Conservation (phyloP, 208 protist genomes). For the Crithidia mellificae region DNA sequence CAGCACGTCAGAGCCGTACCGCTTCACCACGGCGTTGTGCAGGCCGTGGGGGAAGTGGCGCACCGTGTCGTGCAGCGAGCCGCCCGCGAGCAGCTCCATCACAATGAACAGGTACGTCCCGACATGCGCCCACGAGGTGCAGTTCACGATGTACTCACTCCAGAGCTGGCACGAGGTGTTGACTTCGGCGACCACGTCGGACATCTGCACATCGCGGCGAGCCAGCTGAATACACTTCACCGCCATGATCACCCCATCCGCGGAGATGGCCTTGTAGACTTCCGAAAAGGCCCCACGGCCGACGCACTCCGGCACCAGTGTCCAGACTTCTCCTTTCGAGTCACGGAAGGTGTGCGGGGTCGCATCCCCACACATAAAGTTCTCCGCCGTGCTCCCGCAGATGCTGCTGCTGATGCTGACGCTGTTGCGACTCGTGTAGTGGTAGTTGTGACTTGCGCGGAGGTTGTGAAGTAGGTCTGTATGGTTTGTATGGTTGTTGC, state of each 20-base stretch:
- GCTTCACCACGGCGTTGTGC: conserved; percentile 36
- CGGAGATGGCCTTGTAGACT: conserved; percentile 45
- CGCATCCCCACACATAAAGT: background rate
- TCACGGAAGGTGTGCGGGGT: conserved; percentile 36
- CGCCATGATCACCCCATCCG: conserved; percentile 38
- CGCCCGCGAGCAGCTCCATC: conserved; percentile 84
- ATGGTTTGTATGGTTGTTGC: no score
- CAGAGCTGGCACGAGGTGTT: conserved; percentile 52
- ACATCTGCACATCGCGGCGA: conserved; percentile 19
- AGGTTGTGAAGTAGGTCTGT: no score
- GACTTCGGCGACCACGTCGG: conserved; percentile 49
- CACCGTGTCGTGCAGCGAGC: conserved; percentile 73
- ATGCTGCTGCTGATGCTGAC: no score
- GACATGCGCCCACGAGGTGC: conserved; percentile 43
- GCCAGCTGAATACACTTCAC: conserved; percentile 50
- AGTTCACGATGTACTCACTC: conserved; percentile 53
- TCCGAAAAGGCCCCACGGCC: conserved; percentile 45
- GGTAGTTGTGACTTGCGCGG: no score
- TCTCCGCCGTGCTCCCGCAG: background rate
- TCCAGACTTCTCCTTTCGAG: conserved; percentile 33
- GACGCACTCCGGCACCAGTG: conserved; percentile 31
- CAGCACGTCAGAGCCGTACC: conserved; percentile 59
- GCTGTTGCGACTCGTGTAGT: no score
- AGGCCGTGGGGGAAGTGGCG: conserved; percentile 51
- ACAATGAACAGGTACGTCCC: conserved; percentile 41